Evolutionary conservation across 202 grass and related monocot genomes (phyloP).

Genomic region (Dendrocalamus latiflorus): DNA sequence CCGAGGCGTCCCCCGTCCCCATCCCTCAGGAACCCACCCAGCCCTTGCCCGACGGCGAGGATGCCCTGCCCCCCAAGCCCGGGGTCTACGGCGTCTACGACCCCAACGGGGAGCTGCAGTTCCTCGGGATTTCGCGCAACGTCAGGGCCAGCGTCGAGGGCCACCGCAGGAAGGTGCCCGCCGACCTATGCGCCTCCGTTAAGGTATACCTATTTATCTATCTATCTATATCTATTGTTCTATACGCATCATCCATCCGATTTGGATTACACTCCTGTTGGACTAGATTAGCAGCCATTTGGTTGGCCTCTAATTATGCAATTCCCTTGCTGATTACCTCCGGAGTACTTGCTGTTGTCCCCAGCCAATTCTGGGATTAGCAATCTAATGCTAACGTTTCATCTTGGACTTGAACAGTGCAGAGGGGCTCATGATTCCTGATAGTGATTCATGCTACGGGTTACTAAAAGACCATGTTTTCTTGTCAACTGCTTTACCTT

Average conservation of each 20-base stretch:
- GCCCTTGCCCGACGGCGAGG: slow-evolving; percentile 26
- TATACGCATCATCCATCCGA: background rate
- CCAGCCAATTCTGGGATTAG: background rate
- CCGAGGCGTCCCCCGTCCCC: slow-evolving; percentile 43
- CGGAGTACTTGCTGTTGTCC: background rate
- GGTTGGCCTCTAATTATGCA: too few relatives aligned
- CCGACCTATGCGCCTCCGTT: slow-evolving; percentile 57
- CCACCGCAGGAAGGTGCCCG: slow-evolving; percentile 58
- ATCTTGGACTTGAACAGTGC: background rate
- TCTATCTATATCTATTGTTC: too few relatives aligned
- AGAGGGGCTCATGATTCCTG: background rate
- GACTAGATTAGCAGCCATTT: background rate
- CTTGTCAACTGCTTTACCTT: background rate
- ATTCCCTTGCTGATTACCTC: too few relatives aligned
- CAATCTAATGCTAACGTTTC: background rate
- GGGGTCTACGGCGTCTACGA: slow-evolving; percentile 77
- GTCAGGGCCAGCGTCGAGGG: slow-evolving; percentile 55
- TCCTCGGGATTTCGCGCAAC: slow-evolving; percentile 73
- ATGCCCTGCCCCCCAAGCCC: slow-evolving; percentile 34
- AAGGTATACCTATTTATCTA: slow-evolving; percentile 36
- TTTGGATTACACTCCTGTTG: background rate
- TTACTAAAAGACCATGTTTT: background rate
- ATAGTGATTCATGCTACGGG: background rate
- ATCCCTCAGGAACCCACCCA: slow-evolving; percentile 41
- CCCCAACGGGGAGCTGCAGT: slow-evolving; percentile 55